Evolutionary conservation across 179 eudicot genomes (phyloP), one percentile per base, ranked within the genome.

Genomic region (Gypsophila paniculata): DNA sequence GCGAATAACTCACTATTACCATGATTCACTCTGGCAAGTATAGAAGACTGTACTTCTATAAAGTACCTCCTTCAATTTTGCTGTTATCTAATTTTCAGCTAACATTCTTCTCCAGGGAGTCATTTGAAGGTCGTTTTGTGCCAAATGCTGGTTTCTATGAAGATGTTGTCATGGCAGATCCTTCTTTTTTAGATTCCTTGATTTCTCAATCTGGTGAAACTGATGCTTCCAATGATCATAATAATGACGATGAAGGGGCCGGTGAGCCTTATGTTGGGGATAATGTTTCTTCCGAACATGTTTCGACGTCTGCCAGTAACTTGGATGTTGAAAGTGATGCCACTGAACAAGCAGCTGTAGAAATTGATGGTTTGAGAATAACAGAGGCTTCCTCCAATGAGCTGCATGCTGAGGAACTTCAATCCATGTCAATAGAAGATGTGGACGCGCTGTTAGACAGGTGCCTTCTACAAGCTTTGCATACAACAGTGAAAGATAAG

Each of bases 381-480:
- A 44, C 72, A 5, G 95, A 90, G 64, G 68, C 58, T 69, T 52
- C 81, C 58, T 65, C 67, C 19, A 75, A 76, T 60, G 91, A 86
- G 25, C 32, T 69, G 70, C 82, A 54, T 83, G 82, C 21, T 60
- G 91, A 85, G 76, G 85, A 80, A 8, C 87, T 84, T 74, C 85
- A 75, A 10, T 58, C 76, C 36, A 44, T 88, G 65, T 88, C 94
- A 42, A 65, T 82, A 48, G 88, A 87, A 70, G 96, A 90, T 66
- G 80, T 91, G 18, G 99, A 94, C 77, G 75, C 72, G 18, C 82
- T 94, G 58, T 76, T 94, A 77, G 92, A 94, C 78, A 86, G 72
- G 78, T 89, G 97, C 78, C 91, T 94, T 76, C 75, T 91, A 71
- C 99, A 94, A 82, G 96, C 99, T 44, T 86, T 94, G 87, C 92